Evolutionary conservation across 129 eudicot species (phyloP), one percentile per base, ranked within the genome.

Genomic region (Flaveria sonorensis): DNA sequence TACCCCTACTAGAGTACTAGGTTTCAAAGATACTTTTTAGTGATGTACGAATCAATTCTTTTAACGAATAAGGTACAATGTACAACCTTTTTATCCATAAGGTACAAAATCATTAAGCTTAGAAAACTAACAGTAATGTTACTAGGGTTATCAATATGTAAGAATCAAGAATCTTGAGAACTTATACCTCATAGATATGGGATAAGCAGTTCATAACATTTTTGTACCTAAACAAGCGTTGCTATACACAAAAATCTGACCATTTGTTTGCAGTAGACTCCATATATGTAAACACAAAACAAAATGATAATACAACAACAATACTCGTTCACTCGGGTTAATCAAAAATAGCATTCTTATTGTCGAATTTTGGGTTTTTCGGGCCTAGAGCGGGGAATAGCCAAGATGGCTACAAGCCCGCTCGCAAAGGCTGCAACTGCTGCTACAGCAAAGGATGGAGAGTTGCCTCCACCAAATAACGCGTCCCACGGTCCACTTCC

Each of bases 401-500:
- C 96, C 90, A 95, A 77, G 74, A 95, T 89, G 80, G 97, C 99
- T 82, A 92, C 46, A 40, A 95, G 92, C 55, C 99, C 99, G 76
- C 97, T 82, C 26, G 89, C 86, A 65, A 95, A 83, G 68, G 99
- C 81, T 64, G 97, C 81, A 69, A 86, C 51, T 65, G 89, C 97
- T 70, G 94, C 99, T 45, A 92, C 80, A 40, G 86, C 96, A 23
- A 95, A 77, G 64, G 97, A 93, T 47, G 99, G 92, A 48, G 97
- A 85, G 81, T 95, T 95, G 23, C 97, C 97, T 42, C 86, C 96
- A 73, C 97, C 99, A 74, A 92, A 88, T 59, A 92, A 85, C 77
- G 79, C 82, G 83, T 95, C 99, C 99, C 90, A 95, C 53, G 99
- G 99, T 64, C 99, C 99, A 80, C 96, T 84, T 79, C 95, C 99